Conservation (phyloP, 208 protist genomes). For the Leishmania aethiopica region DNA sequence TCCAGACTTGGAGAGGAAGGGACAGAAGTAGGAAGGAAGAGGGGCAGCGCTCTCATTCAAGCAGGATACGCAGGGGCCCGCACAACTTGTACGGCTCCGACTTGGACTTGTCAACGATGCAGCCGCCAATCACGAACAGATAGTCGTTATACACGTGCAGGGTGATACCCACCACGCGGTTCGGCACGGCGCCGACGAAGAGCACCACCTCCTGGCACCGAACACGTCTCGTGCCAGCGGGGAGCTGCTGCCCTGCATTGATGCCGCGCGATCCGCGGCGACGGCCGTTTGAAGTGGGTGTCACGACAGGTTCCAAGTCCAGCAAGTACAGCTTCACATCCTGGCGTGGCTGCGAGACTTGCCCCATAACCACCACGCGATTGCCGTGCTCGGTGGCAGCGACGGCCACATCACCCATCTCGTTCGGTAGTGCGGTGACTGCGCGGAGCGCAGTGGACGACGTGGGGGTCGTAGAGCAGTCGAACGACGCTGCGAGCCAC, state of each 20-base stretch:
- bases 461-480: conserved; percentile 9
- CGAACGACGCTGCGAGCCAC: conserved; percentile 26
- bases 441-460: conserved; percentile 15
- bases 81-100: conserved; percentile 25
- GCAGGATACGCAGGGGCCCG: conserved; percentile 28
- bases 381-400: conserved; percentile 26
- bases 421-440: conserved; percentile 16
- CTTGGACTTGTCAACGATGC: conserved; percentile 26
- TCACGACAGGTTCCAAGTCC: conserved; percentile 22
- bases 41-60: conserved; percentile 4
- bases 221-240: conserved; percentile 29
- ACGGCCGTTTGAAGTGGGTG: not conserved
- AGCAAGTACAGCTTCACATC: conserved; percentile 46
- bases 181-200: conserved; percentile 42
- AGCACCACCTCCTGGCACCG: conserved; percentile 43
- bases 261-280: not conserved
- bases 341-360: conserved; percentile 31
- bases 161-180: conserved; percentile 37
- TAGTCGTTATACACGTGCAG: conserved; percentile 55
- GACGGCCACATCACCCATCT: conserved; percentile 46
- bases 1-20: not conserved
- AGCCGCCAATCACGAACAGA: conserved; percentile 52
- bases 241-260: conserved; percentile 26
- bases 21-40: not conserved
- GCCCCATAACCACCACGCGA: conserved; percentile 44